Evolutionary conservation across 768 basidiomycete species (phyloP), one percentile per base, ranked within the genome.

Genomic region (Amanita pallidorosea): DNA sequence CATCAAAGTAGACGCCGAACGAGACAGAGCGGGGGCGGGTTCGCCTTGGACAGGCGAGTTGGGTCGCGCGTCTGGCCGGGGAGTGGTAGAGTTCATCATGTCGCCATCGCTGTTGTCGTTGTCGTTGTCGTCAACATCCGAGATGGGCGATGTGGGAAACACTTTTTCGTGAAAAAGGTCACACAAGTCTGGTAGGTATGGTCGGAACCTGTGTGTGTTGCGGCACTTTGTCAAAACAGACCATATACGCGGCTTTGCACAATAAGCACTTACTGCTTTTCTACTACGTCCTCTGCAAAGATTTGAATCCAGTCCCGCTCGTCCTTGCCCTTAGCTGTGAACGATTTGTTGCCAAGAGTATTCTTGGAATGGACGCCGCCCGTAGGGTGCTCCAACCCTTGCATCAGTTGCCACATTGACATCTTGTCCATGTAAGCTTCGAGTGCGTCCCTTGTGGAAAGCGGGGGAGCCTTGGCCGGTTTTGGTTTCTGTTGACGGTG

Each of bases 351-450:
- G 2, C 36, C 36, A 25, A 17, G 46, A 45, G 45, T 60, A 17
- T 34, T 52, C 50, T 50, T 57, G 17, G 36, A 15, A n/a, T 23
- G 47, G n/a, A 38, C 22, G 25, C 11, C 17, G 35, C 38, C 54
- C 31, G 22, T 48, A 23, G 36, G 53, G 49, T n/a, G 50, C 20
- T 67, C 61, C 11, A 75, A 58, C 4, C 58, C 61, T 22, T 68
- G 64, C 51, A 83, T 61, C 18, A 89, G 74, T 58, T 89, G 88
- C 85, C 85, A 87, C 66, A 75, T 80, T 3, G 82, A 84, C 6
- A 90, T 63, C 58, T 81, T 85, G 64, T 89, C 87, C 82, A 88
- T 86, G 63, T 83, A 81, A 1, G 70, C 68, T 60, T 89, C 85
- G 1, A 88, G 63, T 22, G 73, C 70, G n/a, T 80, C 81, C 45